phyloP scores from a whole-genome alignment of 108 stramenopile species.

The Cyclostephanos invisitatus region DNA sequence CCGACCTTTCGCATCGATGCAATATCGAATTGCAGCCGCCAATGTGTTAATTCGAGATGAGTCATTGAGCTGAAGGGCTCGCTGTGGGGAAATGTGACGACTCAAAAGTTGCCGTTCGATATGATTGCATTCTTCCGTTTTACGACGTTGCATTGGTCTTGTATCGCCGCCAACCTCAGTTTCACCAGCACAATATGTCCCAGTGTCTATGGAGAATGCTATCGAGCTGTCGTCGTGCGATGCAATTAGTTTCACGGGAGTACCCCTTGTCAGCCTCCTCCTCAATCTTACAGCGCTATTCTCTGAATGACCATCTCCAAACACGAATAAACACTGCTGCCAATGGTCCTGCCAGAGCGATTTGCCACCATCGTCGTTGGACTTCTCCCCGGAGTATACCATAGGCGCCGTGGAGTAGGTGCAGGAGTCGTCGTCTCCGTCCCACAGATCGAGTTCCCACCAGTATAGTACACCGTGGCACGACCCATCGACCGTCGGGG shows the following conservation, averaged over 20 bases:
- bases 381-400: constrained; percentile 1
- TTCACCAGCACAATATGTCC: not conserved
- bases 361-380: constrained; percentile 14
- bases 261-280: constrained; percentile 36
- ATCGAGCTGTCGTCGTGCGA: constrained; percentile 61
- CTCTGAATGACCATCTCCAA: constrained; percentile 33
- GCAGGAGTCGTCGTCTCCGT: constrained; percentile 25
- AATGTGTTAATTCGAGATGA: constrained; percentile 34
- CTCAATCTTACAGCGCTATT: constrained; percentile 10
- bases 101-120: not conserved
- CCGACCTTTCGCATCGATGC: constrained; percentile 43
- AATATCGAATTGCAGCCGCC: constrained; percentile 44
- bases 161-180: not conserved
- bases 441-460: constrained; percentile 82
- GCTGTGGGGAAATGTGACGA: constrained; percentile 49
- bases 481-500: constrained; percentile 45
- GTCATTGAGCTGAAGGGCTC: constrained; percentile 78
- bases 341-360: constrained; percentile 85
- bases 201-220: constrained; percentile 34
- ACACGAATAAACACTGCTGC: constrained; percentile 75
- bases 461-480: constrained; percentile 75
- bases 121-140: constrained; percentile 14
- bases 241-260: constrained; percentile 41
- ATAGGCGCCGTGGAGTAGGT: constrained; percentile 42
- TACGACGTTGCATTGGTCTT: constrained; percentile 33